A percentile compares a stretch with the other conserved stretches of the same genome.
phyloP scores from a whole-genome alignment of 225 moss, liverwort and hornwort species.

The Straminergon stramineum region DNA sequence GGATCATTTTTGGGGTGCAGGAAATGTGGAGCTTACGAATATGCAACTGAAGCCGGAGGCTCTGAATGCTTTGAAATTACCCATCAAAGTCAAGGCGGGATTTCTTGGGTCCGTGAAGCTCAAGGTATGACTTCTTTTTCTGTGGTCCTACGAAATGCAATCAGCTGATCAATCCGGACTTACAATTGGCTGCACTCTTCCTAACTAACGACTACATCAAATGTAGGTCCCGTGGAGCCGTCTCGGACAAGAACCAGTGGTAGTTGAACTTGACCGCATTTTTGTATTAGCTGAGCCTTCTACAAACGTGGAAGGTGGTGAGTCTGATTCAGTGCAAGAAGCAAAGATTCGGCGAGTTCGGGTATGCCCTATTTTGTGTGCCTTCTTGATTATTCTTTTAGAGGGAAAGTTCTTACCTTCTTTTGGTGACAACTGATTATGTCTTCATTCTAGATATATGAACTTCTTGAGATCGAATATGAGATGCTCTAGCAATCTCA shows the following conservation, averaged over 20 bases:
- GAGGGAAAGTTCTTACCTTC: background rate
- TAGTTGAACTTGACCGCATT: conserved; percentile 74
- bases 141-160: background rate
- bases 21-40: conserved; percentile 94
- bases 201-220: background rate
- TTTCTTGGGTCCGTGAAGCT: conserved; percentile 94
- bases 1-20: conserved; percentile 24
- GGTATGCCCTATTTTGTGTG: conserved; percentile 9
- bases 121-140: conserved; percentile 42
- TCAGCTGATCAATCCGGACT: background rate
- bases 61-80: conserved; percentile 90
- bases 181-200: background rate
- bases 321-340: conserved; percentile 65
- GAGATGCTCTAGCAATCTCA: background rate
- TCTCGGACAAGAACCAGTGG: conserved; percentile 85
- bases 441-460: background rate
- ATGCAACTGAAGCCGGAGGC: conserved; percentile 99
- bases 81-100: conserved; percentile 96
- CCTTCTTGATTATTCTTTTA: background rate
- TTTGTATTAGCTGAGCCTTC: conserved; percentile 76
- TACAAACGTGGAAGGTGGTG: conserved; percentile 56
- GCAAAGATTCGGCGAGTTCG: conserved; percentile 63
- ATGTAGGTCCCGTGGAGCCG: conserved; percentile 76
- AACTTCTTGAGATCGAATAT: background rate
- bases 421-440: background rate